Evolutionary conservation across 352 stramenopile genomes (phyloP), one percentile per base, ranked within the genome.

Genomic region (Lagenidium sp.): DNA sequence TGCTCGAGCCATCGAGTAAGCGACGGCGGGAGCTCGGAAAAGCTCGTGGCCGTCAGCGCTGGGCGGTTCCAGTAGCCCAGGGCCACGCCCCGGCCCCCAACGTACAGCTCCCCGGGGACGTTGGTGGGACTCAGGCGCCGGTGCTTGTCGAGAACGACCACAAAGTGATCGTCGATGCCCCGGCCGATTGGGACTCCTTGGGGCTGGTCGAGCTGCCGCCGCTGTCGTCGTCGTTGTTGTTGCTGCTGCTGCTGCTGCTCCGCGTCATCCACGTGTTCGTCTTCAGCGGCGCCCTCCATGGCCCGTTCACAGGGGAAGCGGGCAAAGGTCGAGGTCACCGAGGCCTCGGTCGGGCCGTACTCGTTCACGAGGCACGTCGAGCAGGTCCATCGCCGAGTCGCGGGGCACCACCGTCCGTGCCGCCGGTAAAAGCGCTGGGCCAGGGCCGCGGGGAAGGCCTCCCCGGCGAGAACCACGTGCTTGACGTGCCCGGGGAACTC

Each of bases 71-170:
- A 81, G 55, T 94, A 94, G 1, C 79, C 79, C 8, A 39, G 36
- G 1, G 75, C 74, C 31, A 94, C 64, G 38, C 79, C 77, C 8
- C 36, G 34, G 1, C 82, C 82, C 15, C 76, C 76, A 20, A 94
- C 66, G 41, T 68, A 92, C 7, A 94, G 58, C 43, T 85, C 72
- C 0, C 79, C 76, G 1, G 58, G 44, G 0, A 87, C 60, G 12
- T 82, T 75, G 4, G 60, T 44, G 0, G 71, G 68, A 13, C 81
- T 63, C 2, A 75, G 53, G 16, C 60, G 56, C 35, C 66, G 58
- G 12, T 55, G 19, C 0, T 69, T 37, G 39, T 89, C 73, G 5
- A 89, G 42, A 1, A 89, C 65, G 25, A 78, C 23, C 1, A 68
- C 41, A 2, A 50, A 60, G 21, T 78, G 71, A 19, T 65, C 60